phyloP scores from a whole-genome alignment of 1,284 basidiomycete species.

The Gymnopus androsaceus region DNA sequence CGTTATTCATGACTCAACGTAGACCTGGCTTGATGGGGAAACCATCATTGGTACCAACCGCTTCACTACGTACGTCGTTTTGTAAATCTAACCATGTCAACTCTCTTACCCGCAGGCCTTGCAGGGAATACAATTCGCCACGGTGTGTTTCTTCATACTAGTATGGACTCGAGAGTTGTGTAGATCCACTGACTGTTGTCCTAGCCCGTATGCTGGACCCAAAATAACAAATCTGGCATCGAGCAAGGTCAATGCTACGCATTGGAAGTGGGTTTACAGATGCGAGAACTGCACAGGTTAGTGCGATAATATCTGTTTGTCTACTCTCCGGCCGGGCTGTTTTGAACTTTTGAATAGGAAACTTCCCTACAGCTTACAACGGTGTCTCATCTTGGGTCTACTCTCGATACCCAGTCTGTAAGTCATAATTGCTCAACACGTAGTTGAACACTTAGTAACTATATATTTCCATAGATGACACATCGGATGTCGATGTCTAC shows the following conservation, averaged over 20 bases:
- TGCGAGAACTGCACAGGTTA: conserved; percentile 58
- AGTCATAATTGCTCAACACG: too few relatives aligned
- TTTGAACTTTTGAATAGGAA: too few relatives aligned
- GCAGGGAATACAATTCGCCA: conserved; percentile 48
- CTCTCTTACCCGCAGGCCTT: background rate
- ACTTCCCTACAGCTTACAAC: too few relatives aligned
- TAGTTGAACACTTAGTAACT: too few relatives aligned
- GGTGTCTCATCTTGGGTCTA: too few relatives aligned
- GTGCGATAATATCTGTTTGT: too few relatives aligned
- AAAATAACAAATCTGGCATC: conserved; percentile 47
- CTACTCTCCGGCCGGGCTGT: too few relatives aligned
- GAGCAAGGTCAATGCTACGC: conserved; percentile 48
- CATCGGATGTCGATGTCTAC: too few relatives aligned
- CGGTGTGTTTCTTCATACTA: conserved; percentile 33
- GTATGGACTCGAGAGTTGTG: background rate
- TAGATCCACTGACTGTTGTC: background rate
- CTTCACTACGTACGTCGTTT: conserved; percentile 47
- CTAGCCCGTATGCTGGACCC: conserved; percentile 43
- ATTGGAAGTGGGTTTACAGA: conserved; percentile 60
- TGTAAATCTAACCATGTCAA: background rate
- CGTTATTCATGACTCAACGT: conserved; percentile 15
- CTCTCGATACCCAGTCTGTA: too few relatives aligned
- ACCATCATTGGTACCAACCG: conserved; percentile 54
- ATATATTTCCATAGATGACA: too few relatives aligned
- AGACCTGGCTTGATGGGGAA: conserved; percentile 59